A percentile compares a stretch with the other conserved stretches of the same genome.
phyloP scores from a whole-genome alignment of 2,329 filamentous ascomycete genomes.

The Penicillium sp. region DNA sequence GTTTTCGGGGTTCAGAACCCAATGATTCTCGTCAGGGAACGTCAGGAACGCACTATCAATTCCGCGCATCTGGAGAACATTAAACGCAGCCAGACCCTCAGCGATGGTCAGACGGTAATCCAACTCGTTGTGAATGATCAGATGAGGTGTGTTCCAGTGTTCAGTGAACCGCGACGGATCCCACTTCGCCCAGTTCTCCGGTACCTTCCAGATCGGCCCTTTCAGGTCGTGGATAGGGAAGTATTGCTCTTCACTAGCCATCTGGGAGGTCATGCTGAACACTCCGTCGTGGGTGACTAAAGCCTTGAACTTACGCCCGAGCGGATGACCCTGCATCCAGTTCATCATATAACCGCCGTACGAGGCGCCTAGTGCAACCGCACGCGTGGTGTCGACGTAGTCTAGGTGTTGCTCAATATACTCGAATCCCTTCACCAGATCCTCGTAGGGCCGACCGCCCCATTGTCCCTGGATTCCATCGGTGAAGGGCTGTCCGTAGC shows the following conservation, averaged over 20 bases:
- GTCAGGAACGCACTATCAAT: constrained; percentile 76
- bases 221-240: constrained; percentile 56
- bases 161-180: constrained; percentile 57
- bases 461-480: constrained; percentile 54
- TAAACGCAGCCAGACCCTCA: constrained; percentile 83
- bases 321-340: constrained; percentile 57
- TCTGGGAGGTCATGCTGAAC: constrained; percentile 46
- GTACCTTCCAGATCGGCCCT: constrained; percentile 52
- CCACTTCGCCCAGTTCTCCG: constrained; percentile 56
- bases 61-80: constrained; percentile 72
- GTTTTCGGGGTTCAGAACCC: constrained; percentile 92
- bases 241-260: constrained; percentile 55
- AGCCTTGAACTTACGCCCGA: constrained; percentile 58
- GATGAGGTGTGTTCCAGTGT: constrained; percentile 81
- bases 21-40: constrained; percentile 78
- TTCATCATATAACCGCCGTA: constrained; percentile 64
- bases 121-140: constrained; percentile 86
- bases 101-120: constrained; percentile 86
- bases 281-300: constrained; percentile 57
- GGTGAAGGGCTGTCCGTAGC: constrained; percentile 57
- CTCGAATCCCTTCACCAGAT: constrained; percentile 56
- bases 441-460: constrained; percentile 57
- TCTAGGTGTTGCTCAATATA: constrained; percentile 52
- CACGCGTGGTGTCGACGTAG: constrained; percentile 56
- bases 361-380: constrained; percentile 54